Conservation (phyloP, 257 asterid species). For the Thymus mandschuricus region DNA sequence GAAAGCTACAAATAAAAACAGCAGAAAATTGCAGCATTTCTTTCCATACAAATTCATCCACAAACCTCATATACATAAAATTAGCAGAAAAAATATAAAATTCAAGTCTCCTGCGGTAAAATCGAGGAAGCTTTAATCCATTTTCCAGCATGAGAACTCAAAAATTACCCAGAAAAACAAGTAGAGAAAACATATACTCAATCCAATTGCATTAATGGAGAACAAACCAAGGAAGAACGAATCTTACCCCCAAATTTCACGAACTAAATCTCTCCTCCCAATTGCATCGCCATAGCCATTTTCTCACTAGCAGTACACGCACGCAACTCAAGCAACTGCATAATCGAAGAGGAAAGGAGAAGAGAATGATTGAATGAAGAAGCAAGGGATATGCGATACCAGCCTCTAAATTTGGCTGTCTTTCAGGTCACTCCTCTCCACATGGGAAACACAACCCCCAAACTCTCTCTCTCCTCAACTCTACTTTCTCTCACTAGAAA, state of each 20-base stretch:
- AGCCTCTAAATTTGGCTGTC: constrained; percentile 36
- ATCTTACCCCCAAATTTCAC: constrained; percentile 24
- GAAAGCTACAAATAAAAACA: background rate
- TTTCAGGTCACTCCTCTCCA: constrained; percentile 57
- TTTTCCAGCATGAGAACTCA: constrained; percentile 8
- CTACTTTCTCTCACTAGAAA: constrained; percentile 19
- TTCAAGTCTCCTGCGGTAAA: background rate
- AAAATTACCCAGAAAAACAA: background rate
- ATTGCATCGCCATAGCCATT: constrained; percentile 8
- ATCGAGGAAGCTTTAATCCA: background rate
- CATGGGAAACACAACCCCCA: constrained; percentile 41
- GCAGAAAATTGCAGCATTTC: background rate
- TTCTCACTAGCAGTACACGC: background rate
- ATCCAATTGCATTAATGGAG: background rate
- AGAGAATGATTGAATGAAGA: constrained; percentile 39
- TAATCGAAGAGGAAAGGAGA: background rate
- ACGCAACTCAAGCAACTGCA: background rate
- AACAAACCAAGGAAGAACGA: background rate
- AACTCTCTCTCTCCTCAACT: constrained; percentile 21
- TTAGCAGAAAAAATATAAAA: background rate
- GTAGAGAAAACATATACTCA: background rate
- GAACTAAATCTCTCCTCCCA: constrained; percentile 22
- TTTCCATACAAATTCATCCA: background rate
- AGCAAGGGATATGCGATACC: constrained; percentile 41
- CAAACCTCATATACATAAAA: background rate